phyloP scores from a whole-genome alignment of 1,284 basidiomycete genomes.

The Fomes fomentarius region DNA sequence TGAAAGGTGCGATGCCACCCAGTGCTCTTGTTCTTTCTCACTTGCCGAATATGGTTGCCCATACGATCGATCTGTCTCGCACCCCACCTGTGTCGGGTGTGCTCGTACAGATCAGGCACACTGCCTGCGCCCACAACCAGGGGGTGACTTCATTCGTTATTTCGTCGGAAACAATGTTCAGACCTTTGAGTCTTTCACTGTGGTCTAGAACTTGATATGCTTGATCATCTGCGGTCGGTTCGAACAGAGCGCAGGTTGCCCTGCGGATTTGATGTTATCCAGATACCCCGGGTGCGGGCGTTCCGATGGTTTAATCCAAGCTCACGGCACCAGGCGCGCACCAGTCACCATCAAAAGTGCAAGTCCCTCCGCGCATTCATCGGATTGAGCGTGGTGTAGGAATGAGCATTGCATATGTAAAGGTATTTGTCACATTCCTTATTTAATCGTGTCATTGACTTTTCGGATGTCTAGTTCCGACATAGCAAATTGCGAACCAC shows the following conservation, averaged over 20 bases:
- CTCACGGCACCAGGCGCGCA: background rate
- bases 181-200: background rate
- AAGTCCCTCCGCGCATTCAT: background rate
- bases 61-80: background rate
- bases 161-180: too few relatives aligned
- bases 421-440: background rate
- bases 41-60: constrained; percentile 1
- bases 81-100: background rate
- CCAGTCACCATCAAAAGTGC: background rate
- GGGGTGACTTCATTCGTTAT: background rate
- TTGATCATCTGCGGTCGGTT: background rate
- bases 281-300: background rate
- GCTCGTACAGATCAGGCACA: background rate
- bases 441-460: background rate
- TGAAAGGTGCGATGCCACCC: background rate
- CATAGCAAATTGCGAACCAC: constrained; percentile 12
- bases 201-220: background rate
- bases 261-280: constrained; percentile 4
- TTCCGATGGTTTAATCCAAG: background rate
- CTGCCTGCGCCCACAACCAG: constrained; percentile 6
- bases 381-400: background rate
- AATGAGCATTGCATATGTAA: background rate
- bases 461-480: constrained; percentile 2
- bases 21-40: constrained; percentile 1
- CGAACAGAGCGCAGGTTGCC: background rate